A percentile compares a stretch with the other conserved stretches of the same genome.
Conservation (phyloP, 495 filamentous ascomycete genomes). For the Penicillium subrubescens region DNA sequence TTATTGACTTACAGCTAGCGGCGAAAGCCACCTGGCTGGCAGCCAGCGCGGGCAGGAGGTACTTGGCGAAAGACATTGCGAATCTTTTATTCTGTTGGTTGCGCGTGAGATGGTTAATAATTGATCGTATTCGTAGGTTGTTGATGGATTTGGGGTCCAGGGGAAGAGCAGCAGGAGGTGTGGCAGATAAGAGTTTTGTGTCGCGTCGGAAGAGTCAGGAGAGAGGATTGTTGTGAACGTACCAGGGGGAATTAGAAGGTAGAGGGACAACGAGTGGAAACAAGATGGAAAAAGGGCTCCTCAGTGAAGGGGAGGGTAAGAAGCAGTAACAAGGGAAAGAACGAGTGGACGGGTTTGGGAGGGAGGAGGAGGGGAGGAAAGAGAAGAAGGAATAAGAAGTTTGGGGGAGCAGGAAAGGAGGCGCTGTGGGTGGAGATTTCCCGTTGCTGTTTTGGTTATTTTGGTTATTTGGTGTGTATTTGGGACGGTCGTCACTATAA, state of each 20-base stretch:
- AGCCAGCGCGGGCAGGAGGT: constrained; percentile 75
- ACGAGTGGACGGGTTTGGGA: constrained; percentile 50
- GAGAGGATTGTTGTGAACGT: constrained; percentile 6
- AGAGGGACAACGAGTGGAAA: constrained; percentile 30
- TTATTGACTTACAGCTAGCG: constrained; percentile 35
- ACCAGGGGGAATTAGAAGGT: constrained; percentile 23
- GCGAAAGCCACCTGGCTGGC: constrained; percentile 65
- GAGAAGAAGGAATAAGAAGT: constrained; percentile 40
- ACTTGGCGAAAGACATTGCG: constrained; percentile 75
- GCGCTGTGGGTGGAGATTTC: constrained; percentile 34
- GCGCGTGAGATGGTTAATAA: constrained; percentile 15
- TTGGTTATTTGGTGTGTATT: neutral
- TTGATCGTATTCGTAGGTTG: neutral
- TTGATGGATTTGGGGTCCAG: neutral
- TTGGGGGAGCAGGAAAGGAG: constrained; percentile 42
- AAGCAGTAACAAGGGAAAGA: constrained; percentile 41
- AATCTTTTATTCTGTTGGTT: constrained; percentile 17
- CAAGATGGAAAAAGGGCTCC: constrained; percentile 26
- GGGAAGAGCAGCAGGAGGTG: neutral
- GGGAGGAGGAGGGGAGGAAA: constrained; percentile 16
- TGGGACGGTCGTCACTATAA: too few relatives aligned
- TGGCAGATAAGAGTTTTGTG: neutral
- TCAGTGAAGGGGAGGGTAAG: constrained; percentile 31
- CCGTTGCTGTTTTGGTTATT: constrained; percentile 17
- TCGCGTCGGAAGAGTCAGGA: neutral